Evolutionary conservation across 1,139 yeast species (phyloP).

Genomic region (Wickerhamomyces sp.): DNA sequence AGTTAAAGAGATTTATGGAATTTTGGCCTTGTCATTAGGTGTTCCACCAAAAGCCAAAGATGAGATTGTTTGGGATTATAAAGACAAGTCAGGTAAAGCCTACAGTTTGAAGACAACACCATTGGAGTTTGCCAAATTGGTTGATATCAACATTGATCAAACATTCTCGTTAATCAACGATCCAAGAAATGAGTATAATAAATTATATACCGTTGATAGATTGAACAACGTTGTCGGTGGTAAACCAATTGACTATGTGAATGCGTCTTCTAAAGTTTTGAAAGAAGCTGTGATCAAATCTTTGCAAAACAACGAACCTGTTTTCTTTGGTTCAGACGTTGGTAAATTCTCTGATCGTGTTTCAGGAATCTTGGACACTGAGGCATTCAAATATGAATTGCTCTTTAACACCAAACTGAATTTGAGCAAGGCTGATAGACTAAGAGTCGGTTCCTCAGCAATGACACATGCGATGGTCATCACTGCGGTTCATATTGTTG

Average conservation of each 20-base stretch:
- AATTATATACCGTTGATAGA: slow-evolving; percentile 62
- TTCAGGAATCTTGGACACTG: slow-evolving; percentile 62
- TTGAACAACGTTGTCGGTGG: slow-evolving; percentile 68
- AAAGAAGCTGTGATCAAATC: slow-evolving; percentile 57
- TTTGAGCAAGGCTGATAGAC: slow-evolving; percentile 53
- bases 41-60: slow-evolving; percentile 68
- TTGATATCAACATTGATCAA: slow-evolving; percentile 43
- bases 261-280: slow-evolving; percentile 51
- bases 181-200: slow-evolving; percentile 64
- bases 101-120: slow-evolving; percentile 54
- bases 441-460: slow-evolving; percentile 48
- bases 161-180: slow-evolving; percentile 69
- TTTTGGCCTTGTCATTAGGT: slow-evolving; percentile 62
- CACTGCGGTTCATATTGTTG: slow-evolving; percentile 63
- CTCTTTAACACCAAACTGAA: slow-evolving; percentile 54
- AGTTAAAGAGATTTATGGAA: slow-evolving; percentile 56
- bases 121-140: slow-evolving; percentile 48
- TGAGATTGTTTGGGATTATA: slow-evolving; percentile 63
- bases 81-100: slow-evolving; percentile 60
- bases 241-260: slow-evolving; percentile 62
- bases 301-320: slow-evolving; percentile 64
- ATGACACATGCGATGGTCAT: slow-evolving; percentile 91
- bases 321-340: slow-evolving; percentile 80
- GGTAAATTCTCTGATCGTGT: slow-evolving; percentile 53
- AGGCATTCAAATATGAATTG: slow-evolving; percentile 55